A percentile compares a stretch with the other conserved stretches of the same genome.
Evolutionary conservation across 1,284 basidiomycete genomes (phyloP).

Genomic region (Moniliophthora roreri): DNA sequence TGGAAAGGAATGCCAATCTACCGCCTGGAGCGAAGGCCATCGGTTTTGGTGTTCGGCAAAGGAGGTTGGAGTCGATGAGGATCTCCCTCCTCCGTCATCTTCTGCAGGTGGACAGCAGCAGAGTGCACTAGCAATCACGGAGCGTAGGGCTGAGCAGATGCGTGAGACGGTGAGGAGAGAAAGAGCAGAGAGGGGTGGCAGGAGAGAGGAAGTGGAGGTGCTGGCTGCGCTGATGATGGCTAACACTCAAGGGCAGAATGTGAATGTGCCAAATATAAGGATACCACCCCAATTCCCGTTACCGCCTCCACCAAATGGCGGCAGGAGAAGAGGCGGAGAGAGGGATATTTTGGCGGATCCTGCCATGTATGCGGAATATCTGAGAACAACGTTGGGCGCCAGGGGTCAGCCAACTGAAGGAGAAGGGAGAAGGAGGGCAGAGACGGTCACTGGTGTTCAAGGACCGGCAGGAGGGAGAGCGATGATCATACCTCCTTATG

Average conservation of each 20-base stretch:
- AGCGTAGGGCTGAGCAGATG: no score
- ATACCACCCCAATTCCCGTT: conserved; percentile 1
- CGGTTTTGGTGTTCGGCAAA: conserved; percentile 85
- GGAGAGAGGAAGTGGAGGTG: no score
- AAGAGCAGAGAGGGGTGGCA: no score
- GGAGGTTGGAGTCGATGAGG: conserved; percentile 62
- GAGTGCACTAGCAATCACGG: no score
- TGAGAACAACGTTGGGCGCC: conserved; percentile 4
- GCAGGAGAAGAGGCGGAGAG: no score
- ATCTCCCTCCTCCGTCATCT: conserved; percentile 3
- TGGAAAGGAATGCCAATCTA: conserved; percentile 96
- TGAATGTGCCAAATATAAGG: no score
- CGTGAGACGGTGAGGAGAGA: no score
- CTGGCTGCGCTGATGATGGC: no score
- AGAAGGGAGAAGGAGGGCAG: conserved; percentile 12
- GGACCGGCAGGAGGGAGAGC: background rate
- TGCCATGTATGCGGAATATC: conserved; percentile 7
- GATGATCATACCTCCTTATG: conserved; percentile 1
- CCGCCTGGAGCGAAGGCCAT: conserved; percentile 96
- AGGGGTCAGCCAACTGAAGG: background rate
- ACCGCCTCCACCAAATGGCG: background rate
- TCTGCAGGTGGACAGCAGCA: background rate
- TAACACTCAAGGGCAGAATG: no score
- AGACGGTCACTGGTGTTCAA: conserved; percentile 11
- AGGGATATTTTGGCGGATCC: conserved; percentile 5